phyloP scores from a whole-genome alignment of 768 basidiomycete genomes.

The Rubroboletus satanas region DNA sequence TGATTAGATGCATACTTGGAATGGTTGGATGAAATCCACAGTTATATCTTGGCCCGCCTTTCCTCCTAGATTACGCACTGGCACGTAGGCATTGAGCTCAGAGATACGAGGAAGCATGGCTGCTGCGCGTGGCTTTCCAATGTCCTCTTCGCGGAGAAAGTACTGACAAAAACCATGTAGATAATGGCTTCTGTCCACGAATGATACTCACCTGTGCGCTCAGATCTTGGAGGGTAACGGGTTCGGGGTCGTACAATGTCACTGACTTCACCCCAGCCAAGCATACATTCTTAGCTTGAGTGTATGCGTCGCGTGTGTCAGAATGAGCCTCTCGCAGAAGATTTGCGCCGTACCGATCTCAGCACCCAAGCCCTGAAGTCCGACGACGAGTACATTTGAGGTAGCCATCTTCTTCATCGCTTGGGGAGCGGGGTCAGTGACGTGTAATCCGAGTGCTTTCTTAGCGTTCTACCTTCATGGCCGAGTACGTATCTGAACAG shows the following conservation, averaged over 20 bases:
- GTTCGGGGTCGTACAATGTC: slow-evolving; percentile 91
- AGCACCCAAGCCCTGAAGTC: slow-evolving; percentile 86
- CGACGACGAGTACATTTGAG: slow-evolving; percentile 92
- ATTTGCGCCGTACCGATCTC: slow-evolving; percentile 71
- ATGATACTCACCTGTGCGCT: slow-evolving; percentile 72
- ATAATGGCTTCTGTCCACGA: not conserved
- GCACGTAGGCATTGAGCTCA: slow-evolving; percentile 95
- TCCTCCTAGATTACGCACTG: slow-evolving; percentile 83
- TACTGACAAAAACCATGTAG: slow-evolving; percentile 53
- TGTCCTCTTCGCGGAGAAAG: slow-evolving; percentile 83
- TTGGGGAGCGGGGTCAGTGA: slow-evolving; percentile 34
- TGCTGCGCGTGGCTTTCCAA: slow-evolving; percentile 84
- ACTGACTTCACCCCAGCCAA: slow-evolving; percentile 98
- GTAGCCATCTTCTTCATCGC: slow-evolving; percentile 99
- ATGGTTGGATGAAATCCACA: slow-evolving; percentile 77
- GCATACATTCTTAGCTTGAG: slow-evolving; percentile 81
- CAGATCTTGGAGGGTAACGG: slow-evolving; percentile 82
- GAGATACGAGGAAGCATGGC: slow-evolving; percentile 86
- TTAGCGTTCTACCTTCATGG: slow-evolving; percentile 69
- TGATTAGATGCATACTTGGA: slow-evolving; percentile 60
- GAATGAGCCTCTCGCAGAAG: slow-evolving; percentile 1
- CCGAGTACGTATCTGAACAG: slow-evolving; percentile 82
- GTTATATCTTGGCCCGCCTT: slow-evolving; percentile 71
- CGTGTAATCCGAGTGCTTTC: not conserved
- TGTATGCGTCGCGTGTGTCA: slow-evolving; percentile 13